Evolutionary conservation across 2,329 filamentous ascomycete species (phyloP).

Genomic region (Dryadomyces sulphureus): DNA sequence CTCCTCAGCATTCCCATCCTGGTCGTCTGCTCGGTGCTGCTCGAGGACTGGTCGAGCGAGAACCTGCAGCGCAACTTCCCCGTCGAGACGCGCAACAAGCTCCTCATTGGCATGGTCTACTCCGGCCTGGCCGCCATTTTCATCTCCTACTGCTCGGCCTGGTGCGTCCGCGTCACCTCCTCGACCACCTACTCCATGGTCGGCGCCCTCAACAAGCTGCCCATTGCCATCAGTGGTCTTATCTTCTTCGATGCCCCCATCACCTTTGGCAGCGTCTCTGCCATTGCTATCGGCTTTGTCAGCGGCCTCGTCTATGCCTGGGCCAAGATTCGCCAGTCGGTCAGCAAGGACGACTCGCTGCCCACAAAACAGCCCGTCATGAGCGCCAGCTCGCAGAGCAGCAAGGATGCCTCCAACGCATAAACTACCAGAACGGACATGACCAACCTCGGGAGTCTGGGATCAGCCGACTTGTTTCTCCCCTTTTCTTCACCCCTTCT

Average conservation of each 20-base stretch:
- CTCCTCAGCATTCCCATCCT: conserved; percentile 90
- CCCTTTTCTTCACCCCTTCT: no score
- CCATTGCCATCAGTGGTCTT: conserved; percentile 80
- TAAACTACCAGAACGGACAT: conserved; percentile 15
- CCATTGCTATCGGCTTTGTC: conserved; percentile 81
- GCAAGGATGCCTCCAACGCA: conserved; percentile 68
- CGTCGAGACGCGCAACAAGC: conserved; percentile 57
- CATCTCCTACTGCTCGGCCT: conserved; percentile 98
- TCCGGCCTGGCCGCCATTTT: conserved; percentile 88
- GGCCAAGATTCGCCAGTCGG: conserved; percentile 69
- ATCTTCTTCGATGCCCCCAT: conserved; percentile 93
- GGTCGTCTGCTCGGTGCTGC: conserved; percentile 61
- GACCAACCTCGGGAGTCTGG: no score
- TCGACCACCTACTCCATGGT: conserved; percentile 99
- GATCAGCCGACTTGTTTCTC: no score
- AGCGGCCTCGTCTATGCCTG: conserved; percentile 84
- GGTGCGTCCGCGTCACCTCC: conserved; percentile 94
- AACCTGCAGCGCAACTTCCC: conserved; percentile 89
- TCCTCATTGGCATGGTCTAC: conserved; percentile 82
- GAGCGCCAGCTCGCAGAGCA: conserved; percentile 85
- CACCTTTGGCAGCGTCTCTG: conserved; percentile 80
- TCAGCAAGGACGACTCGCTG: conserved; percentile 50
- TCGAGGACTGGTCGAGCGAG: conserved; percentile 80
- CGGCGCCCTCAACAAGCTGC: conserved; percentile 92
- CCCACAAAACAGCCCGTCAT: conserved; percentile 51